Conservation (phyloP, 2,329 filamentous ascomycete genomes). For the Microcera coccophila region DNA sequence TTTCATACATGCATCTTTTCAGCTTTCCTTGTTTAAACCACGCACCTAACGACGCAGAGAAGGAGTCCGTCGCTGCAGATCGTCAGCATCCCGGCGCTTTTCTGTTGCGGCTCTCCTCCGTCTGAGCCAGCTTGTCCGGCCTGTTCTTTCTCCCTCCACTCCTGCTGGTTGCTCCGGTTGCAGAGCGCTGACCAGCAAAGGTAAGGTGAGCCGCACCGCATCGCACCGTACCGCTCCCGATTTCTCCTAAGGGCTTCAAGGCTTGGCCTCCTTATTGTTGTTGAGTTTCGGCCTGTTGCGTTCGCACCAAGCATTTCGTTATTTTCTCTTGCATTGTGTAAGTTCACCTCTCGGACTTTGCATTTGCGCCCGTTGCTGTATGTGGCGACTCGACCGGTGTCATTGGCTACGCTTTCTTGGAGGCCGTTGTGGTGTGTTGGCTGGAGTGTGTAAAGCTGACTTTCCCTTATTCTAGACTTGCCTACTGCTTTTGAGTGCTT, state of each 20-base stretch:
- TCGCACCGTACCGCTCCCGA: not conserved
- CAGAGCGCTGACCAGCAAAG: conserved; percentile 20
- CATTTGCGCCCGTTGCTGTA: conserved; percentile 1
- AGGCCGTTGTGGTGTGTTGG: conserved; percentile 11
- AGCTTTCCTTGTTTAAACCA: conserved; percentile 10
- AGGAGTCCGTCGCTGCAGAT: conserved; percentile 12
- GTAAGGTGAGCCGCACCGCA: conserved; percentile 7
- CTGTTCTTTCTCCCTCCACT: not conserved
- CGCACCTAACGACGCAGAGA: conserved; percentile 7
- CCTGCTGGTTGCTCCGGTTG: conserved; percentile 27
- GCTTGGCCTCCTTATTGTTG: not conserved
- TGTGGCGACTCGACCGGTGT: conserved; percentile 8
- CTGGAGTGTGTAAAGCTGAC: conserved; percentile 18
- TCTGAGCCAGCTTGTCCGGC: not conserved
- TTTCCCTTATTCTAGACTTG: conserved; percentile 12
- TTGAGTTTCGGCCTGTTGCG: conserved; percentile 12
- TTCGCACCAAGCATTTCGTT: conserved; percentile 10
- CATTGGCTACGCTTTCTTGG: conserved; percentile 15
- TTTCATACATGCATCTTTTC: not conserved
- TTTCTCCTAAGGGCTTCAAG: not conserved
- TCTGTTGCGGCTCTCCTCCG: not conserved
- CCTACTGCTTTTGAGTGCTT: conserved; percentile 12
- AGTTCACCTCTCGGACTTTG: conserved; percentile 10
- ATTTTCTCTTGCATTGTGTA: conserved; percentile 15
- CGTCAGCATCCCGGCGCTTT: conserved; percentile 6